Conservation (phyloP, 176 grass and related monocot species). For the Microstegium vimineum region DNA sequence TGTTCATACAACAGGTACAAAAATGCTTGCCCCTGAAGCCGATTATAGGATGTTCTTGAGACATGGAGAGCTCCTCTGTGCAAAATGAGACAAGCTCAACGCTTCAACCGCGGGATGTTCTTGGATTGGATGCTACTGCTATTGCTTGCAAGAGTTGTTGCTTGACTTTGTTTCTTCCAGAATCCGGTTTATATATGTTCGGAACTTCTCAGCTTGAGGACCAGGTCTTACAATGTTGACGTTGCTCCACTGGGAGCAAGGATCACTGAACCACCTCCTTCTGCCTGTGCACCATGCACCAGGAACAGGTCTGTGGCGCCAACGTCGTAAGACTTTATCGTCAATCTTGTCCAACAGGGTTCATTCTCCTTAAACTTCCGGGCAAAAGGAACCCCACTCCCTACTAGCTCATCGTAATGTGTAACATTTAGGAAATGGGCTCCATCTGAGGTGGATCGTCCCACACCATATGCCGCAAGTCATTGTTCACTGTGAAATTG, state of each 20-base stretch:
- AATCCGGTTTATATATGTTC: constrained; percentile 49
- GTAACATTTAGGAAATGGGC: constrained; percentile 60
- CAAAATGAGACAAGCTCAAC: constrained; percentile 47
- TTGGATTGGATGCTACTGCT: constrained; percentile 38
- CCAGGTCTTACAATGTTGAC: constrained; percentile 78
- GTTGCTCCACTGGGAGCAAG: constrained; percentile 87
- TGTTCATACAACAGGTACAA: constrained; percentile 23
- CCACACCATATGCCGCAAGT: constrained; percentile 74
- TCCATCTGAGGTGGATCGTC: constrained; percentile 81
- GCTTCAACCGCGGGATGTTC: background rate
- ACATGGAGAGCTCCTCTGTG: constrained; percentile 30
- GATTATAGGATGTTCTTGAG: background rate
- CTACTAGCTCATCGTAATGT: constrained; percentile 53
- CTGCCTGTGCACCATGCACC: constrained; percentile 87
- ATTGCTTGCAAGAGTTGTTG: constrained; percentile 67
- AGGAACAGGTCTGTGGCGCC: constrained; percentile 54
- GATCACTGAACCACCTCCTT: constrained; percentile 71
- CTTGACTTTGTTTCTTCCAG: constrained; percentile 58
- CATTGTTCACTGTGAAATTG: constrained; percentile 69
- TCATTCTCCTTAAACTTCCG: constrained; percentile 70
- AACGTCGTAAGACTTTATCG: constrained; percentile 52
- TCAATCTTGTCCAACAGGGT: constrained; percentile 72
- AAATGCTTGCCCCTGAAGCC: constrained; percentile 20
- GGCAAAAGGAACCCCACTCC: constrained; percentile 77
- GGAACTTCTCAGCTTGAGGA: constrained; percentile 54